Base-by-base conservation (phyloP, 2,329 filamentous ascomycete genomes). In the Penicillium sp. region DNA sequence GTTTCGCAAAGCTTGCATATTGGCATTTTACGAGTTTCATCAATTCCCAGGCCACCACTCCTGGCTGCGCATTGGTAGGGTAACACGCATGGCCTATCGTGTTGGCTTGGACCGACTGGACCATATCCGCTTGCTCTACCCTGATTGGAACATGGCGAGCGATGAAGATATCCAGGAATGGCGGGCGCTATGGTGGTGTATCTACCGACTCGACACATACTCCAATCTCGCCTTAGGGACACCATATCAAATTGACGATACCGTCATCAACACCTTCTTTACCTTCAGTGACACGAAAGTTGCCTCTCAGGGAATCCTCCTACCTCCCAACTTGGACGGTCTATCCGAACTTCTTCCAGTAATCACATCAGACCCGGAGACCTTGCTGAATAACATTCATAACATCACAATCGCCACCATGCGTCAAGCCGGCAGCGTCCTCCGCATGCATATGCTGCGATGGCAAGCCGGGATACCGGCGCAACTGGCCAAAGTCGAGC, bases 1-100 rank as follows among this genome's bases (percentile, higher is more conserved):
- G 17, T 73, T 77, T 33, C 70, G 73, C 50, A 69, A 72, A 42
- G 74, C 75, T 51, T 78, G 68, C 38, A 38, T 79, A 9, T 67
- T 79, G 10, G 74, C 75, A 4, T 77, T 75, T 55, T 78, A 78
- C 54, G 72, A 75, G 33, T 78, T 79, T 44, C 75, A 77, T 59
- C 75, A 77, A 58, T 74, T 71, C 57, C 75, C 76, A 1, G 75
- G 76, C 2, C 63, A 71, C 2, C 63, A 69, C 10, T 64, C 75
- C 1, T 78, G 76, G 74, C 68, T 75, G 65, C 68, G 73, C 7
- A 72, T 77, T 12, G 67, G 73, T 24, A 68, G 68, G 44, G 58
- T 79, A 10, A 74, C 73, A 2, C 72, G 76, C n/a, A 73, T 70
- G 61, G 76, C 75, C 26, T 75, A 77, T 64, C 63, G 66, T 2